A percentile compares a stretch with the other conserved stretches of the same genome.
Conservation (phyloP, 139 green algal species). For the Closterium sp. region DNA sequence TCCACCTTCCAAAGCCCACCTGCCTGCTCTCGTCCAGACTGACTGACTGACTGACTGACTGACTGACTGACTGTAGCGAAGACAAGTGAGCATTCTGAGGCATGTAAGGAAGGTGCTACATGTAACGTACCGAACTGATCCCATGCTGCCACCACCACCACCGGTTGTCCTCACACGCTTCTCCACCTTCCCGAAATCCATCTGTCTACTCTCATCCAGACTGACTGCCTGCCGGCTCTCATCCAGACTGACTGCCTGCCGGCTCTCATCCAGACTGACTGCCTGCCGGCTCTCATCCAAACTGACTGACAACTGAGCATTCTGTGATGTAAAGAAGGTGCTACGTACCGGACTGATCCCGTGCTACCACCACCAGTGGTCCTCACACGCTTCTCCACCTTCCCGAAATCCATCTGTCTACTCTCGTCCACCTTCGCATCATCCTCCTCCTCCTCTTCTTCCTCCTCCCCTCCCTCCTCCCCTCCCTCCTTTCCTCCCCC, state of each 20-base stretch:
- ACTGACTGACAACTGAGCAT: neutral
- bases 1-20: conserved; percentile 90
- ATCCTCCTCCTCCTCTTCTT: conserved; percentile 79
- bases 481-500: neutral
- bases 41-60: too few relatives aligned
- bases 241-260: too few relatives aligned
- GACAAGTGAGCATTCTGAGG: too few relatives aligned
- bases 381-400: conserved; percentile 94
- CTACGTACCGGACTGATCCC: conserved; percentile 49
- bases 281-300: too few relatives aligned
- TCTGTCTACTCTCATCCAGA: conserved; percentile 78
- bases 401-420: conserved; percentile 83
- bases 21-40: too few relatives aligned
- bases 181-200: conserved; percentile 90
- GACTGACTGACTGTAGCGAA: too few relatives aligned
- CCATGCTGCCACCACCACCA: conserved; percentile 65
- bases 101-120: too few relatives aligned
- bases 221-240: too few relatives aligned
- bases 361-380: conserved; percentile 81
- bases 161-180: conserved; percentile 88
- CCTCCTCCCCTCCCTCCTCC: conserved; percentile 16
- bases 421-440: conserved; percentile 88
- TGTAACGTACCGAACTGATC: conserved; percentile 53
- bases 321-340: neutral
- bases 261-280: too few relatives aligned